These are phyloP conservation scores for Zygotorulaspora chibaensis DNA, from an alignment of 805 yeast species.

Conservation along the genomic window DNA sequence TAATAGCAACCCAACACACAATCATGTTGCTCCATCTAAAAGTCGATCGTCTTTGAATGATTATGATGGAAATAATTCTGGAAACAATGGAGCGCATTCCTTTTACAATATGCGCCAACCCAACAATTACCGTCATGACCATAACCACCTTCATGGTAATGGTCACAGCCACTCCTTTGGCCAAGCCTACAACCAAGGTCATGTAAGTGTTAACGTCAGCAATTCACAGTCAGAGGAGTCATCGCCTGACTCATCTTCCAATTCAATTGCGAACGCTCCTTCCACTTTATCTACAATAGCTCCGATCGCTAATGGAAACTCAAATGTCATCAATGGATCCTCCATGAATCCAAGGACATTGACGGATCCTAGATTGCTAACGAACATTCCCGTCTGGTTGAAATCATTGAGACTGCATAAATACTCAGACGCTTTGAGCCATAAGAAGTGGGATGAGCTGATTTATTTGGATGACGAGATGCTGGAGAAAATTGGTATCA, in stretches of 20 bases:
- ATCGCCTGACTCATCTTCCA: conserved; percentile 6
- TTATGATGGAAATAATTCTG: not conserved
- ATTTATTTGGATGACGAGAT: conserved; percentile 64
- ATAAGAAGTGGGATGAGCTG: conserved; percentile 73
- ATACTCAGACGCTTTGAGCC: conserved; percentile 79
- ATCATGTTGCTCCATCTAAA: conserved; percentile 4
- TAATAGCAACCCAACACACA: conserved; percentile 1
- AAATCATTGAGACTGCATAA: conserved; percentile 86
- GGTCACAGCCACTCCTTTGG: not conserved
- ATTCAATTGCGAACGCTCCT: conserved; percentile 3
- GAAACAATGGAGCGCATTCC: not conserved
- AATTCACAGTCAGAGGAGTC: conserved; percentile 9
- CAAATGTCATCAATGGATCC: conserved; percentile 11
- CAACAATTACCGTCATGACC: not conserved
- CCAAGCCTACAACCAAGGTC: not conserved
- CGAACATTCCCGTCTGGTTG: conserved; percentile 89
- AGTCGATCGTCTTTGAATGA: conserved; percentile 3
- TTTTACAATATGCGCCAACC: conserved; percentile 2
- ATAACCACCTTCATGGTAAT: not conserved
- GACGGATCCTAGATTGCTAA: conserved; percentile 51
- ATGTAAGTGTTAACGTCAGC: conserved; percentile 1
- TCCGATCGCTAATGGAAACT: conserved; percentile 4
- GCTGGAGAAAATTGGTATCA: conserved; percentile 76
- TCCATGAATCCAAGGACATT: conserved; percentile 48
- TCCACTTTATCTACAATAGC: conserved; percentile 3